phyloP scores from a whole-genome alignment of 306 rosid species.

The Oemleria cerasiformis region DNA sequence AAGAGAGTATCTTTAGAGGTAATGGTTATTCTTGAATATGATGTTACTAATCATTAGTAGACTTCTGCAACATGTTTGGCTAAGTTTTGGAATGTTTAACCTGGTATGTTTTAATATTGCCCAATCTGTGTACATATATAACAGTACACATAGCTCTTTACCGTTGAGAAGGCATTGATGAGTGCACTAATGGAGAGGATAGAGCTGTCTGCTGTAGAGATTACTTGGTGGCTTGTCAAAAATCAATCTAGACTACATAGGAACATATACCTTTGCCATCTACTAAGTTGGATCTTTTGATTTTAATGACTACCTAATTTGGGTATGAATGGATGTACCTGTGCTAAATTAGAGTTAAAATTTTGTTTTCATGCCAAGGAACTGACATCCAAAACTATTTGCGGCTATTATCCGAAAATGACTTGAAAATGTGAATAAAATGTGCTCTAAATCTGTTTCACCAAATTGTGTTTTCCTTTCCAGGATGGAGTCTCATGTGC shows the following conservation, averaged over 20 bases:
- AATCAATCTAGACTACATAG: background rate
- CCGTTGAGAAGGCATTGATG: background rate
- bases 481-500: constrained; percentile 81
- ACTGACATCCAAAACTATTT: background rate
- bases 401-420: background rate
- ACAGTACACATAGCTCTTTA: background rate
- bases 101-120: background rate
- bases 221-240: background rate
- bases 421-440: too few species aligned
- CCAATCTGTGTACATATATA: background rate
- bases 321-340: too few species aligned
- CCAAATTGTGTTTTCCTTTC: constrained; percentile 17
- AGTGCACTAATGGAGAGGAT: background rate
- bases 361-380: too few species aligned
- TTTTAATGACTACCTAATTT: background rate
- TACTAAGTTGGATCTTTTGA: background rate
- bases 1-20: constrained; percentile 60
- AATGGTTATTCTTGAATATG: constrained; percentile 21
- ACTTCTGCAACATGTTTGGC: background rate
- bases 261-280: background rate
- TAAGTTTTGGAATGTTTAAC: background rate
- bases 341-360: background rate
- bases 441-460: constrained; percentile 4
- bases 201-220: constrained; percentile 1
- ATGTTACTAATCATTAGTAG: too few species aligned